Conservation (phyloP, 208 protist genomes). For the Acanthamoeba culbertsoni region DNA sequence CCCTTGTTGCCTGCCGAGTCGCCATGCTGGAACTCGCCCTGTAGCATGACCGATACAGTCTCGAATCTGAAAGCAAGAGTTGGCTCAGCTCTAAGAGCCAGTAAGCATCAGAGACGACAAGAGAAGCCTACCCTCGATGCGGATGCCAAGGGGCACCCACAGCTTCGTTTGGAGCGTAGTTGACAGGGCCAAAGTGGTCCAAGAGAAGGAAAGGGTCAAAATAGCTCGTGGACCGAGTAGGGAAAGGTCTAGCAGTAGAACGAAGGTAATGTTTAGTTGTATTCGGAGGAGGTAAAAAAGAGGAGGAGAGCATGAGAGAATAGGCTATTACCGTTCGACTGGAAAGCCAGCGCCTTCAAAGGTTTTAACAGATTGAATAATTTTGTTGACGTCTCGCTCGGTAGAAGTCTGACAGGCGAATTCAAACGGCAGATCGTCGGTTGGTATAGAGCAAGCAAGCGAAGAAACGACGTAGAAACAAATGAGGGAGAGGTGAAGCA, state of each 20-base stretch:
- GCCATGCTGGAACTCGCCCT: conserved; percentile 87
- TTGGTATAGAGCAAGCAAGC: neutral
- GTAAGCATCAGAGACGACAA: neutral
- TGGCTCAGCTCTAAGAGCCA: neutral
- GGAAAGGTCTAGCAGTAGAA: neutral
- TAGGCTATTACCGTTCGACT: neutral
- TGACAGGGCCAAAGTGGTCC: conserved; percentile 69
- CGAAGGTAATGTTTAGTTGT: neutral
- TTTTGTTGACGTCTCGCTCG: neutral
- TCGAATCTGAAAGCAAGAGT: conserved; percentile 79
- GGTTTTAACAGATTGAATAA: neutral
- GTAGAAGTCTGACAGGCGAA: neutral
- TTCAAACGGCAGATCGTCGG: neutral
- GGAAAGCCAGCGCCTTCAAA: conserved; percentile 37
- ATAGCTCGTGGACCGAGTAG: neutral
- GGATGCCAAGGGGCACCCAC: conserved; percentile 88
- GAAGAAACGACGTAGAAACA: neutral
- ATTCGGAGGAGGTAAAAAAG: neutral
- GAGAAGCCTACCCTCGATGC: conserved; percentile 76
- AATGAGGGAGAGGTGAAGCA: neutral
- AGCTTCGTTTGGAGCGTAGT: conserved; percentile 18
- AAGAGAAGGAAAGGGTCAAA: conserved; percentile 77
- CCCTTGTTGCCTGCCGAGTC: conserved; percentile 85
- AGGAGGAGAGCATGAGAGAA: neutral
- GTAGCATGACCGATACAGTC: conserved; percentile 87